Evolutionary conservation across 805 yeast species (phyloP).

Genomic region (Wickerhamiella shivajii): DNA sequence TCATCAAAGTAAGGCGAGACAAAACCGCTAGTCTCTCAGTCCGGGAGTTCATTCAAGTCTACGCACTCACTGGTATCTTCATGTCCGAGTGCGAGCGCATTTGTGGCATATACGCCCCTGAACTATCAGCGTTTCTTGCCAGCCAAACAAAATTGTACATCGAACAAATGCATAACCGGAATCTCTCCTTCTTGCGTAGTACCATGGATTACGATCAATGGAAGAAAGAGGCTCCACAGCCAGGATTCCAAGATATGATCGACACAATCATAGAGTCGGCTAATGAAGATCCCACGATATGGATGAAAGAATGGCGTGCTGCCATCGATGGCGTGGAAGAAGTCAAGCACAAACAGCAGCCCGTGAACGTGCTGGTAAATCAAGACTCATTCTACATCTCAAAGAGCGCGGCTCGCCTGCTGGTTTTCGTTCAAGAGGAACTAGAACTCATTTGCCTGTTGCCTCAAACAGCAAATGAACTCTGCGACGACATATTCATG

Average conservation of each 20-base stretch:
- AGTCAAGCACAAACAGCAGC: not conserved
- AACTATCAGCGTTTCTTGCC: constrained; percentile 53
- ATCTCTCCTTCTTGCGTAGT: constrained; percentile 32
- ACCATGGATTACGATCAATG: constrained; percentile 58
- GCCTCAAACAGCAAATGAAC: constrained; percentile 28
- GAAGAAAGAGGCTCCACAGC: constrained; percentile 54
- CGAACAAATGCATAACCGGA: constrained; percentile 38
- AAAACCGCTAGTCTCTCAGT: constrained; percentile 44
- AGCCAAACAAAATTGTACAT: constrained; percentile 50
- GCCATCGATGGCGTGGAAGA: constrained; percentile 2
- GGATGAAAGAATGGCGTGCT: constrained; percentile 25
- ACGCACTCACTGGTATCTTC: constrained; percentile 51
- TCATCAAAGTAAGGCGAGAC: constrained; percentile 63
- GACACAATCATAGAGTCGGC: constrained; percentile 38
- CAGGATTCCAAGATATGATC: constrained; percentile 33
- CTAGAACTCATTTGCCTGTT: constrained; percentile 43
- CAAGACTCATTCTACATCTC: constrained; percentile 46
- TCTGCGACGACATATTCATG: constrained; percentile 25
- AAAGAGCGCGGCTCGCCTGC: constrained; percentile 30
- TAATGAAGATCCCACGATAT: constrained; percentile 32
- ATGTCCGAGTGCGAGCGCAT: constrained; percentile 72
- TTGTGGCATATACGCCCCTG: constrained; percentile 48
- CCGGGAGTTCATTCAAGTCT: constrained; percentile 52
- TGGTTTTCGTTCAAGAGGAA: constrained; percentile 35
- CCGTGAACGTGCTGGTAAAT: constrained; percentile 29